phyloP scores from a whole-genome alignment of 108 stramenopile species.

The Chaetoceros muelleri region DNA sequence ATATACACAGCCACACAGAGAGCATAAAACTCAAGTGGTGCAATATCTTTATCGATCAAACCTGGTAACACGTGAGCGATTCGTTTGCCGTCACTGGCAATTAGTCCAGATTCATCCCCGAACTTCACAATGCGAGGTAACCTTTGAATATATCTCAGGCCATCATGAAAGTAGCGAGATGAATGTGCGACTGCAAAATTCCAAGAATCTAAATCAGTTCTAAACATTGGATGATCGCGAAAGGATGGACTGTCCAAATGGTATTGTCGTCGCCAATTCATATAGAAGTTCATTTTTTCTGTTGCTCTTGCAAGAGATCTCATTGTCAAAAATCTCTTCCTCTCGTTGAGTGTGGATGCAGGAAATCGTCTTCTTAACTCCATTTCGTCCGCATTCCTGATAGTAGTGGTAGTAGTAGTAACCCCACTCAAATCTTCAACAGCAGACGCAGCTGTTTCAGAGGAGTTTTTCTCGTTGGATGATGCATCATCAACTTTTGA shows the following conservation, averaged over 20 bases:
- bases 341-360: background rate
- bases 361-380: background rate
- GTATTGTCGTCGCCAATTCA: background rate
- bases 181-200: background rate
- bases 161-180: background rate
- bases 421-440: too few relatives aligned
- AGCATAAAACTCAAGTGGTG: conserved; percentile 41
- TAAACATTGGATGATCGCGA: background rate
- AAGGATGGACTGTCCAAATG: background rate
- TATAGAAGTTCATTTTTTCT: background rate
- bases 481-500: too few relatives aligned
- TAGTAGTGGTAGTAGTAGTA: too few relatives aligned
- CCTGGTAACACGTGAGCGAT: conserved; percentile 54
- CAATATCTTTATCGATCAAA: conserved; percentile 39
- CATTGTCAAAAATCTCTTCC: background rate
- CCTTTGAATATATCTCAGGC: background rate
- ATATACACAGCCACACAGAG: conserved; percentile 60
- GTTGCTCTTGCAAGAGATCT: background rate
- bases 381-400: background rate
- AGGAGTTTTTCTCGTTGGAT: too few relatives aligned
- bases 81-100: conserved; percentile 31
- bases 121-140: background rate
- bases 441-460: too few relatives aligned
- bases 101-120: background rate
- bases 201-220: background rate